A percentile compares a stretch with the other conserved stretches of the same genome.
These are phyloP conservation scores for Plenodomus lindquistii DNA, from an alignment of 2,329 filamentous ascomycete genomes.

Conservation along the genomic window DNA sequence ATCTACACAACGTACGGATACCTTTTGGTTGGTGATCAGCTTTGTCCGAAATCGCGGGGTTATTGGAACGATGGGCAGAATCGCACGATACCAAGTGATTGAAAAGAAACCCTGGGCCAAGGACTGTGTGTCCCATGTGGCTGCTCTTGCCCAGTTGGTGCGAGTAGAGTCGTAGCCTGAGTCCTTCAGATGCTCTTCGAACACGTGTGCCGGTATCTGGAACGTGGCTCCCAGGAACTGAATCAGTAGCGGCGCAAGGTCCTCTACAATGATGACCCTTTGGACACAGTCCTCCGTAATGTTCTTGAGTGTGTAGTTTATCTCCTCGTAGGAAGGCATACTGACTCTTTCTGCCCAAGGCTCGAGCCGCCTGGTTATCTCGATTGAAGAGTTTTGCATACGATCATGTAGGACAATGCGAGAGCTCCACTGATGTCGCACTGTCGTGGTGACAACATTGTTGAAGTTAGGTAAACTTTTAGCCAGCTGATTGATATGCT, in stretches of 20 bases:
- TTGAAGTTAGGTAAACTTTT: constrained; percentile 2
- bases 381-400: neutral
- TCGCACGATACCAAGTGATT: constrained; percentile 15
- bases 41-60: constrained; percentile 4
- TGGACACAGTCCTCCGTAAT: constrained; percentile 2
- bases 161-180: constrained; percentile 9
- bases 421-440: constrained; percentile 7
- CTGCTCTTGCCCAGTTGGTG: neutral
- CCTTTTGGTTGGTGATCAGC: constrained; percentile 3
- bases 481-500: constrained; percentile 4
- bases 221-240: constrained; percentile 17
- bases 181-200: constrained; percentile 17
- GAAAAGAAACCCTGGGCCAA: constrained; percentile 11
- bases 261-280: constrained; percentile 15
- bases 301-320: constrained; percentile 2
- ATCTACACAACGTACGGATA: constrained; percentile 1
- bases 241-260: constrained; percentile 12
- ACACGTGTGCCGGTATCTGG: constrained; percentile 17
- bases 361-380: neutral
- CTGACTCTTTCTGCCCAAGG: constrained; percentile 3
- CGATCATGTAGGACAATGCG: constrained; percentile 10
- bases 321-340: constrained; percentile 4
- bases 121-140: constrained; percentile 4
- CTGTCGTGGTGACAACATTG: constrained; percentile 1
- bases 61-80: constrained; percentile 4